A percentile compares a stretch with the other conserved stretches of the same genome.
Evolutionary conservation across 768 basidiomycete genomes (phyloP).

Genomic region (Macrocybe gigantea): DNA sequence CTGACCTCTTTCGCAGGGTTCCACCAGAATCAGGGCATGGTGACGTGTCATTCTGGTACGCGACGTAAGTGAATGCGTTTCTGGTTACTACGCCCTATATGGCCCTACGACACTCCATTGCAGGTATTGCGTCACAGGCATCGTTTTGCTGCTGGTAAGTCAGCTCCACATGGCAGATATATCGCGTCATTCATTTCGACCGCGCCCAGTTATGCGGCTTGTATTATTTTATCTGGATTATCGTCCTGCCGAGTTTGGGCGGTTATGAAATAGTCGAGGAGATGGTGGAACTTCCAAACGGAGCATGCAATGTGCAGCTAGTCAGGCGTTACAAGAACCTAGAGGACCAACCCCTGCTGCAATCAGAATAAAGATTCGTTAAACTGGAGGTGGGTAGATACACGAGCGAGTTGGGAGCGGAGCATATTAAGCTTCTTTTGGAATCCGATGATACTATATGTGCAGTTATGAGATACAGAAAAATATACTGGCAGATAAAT

Average conservation of each 20-base stretch:
- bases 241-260: slow-evolving; percentile 34
- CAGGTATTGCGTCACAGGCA: slow-evolving; percentile 26
- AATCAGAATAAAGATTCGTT: background rate
- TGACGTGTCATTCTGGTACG: slow-evolving; percentile 34
- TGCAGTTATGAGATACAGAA: background rate
- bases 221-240: slow-evolving; percentile 38
- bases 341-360: slow-evolving; percentile 8
- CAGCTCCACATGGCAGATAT: background rate
- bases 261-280: slow-evolving; percentile 43
- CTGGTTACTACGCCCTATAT: background rate
- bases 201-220: slow-evolving; percentile 21
- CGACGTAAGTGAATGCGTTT: slow-evolving; percentile 20
- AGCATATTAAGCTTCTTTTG: background rate
- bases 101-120: background rate
- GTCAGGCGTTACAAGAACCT: slow-evolving; percentile 22
- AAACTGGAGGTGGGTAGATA: background rate
- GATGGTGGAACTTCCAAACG: slow-evolving; percentile 32
- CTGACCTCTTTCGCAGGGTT: slow-evolving; percentile 15
- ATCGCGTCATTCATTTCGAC: background rate
- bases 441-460: background rate
- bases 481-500: background rate
- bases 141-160: slow-evolving; percentile 20
- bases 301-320: slow-evolving; percentile 26
- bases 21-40: slow-evolving; percentile 29
- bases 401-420: background rate